These are phyloP conservation scores for Hypomontagnella monticulosa DNA, from an alignment of 495 filamentous ascomycete species.

Conservation along the genomic window DNA sequence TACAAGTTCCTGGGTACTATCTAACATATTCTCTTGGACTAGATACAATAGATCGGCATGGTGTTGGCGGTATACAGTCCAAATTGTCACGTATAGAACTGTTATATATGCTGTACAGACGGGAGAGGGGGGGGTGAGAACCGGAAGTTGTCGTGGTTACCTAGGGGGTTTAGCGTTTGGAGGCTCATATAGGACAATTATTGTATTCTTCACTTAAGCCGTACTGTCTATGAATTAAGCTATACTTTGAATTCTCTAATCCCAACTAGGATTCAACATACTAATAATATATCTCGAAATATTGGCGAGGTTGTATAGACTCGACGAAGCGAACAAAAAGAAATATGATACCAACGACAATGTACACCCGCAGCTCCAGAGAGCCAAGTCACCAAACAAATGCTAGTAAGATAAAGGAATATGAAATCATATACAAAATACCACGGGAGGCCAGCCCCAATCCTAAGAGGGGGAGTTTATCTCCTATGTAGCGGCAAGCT, in stretches of 20 bases:
- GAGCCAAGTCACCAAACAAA: too few relatives aligned
- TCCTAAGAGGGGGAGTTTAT: background rate
- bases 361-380: background rate
- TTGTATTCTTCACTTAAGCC: too few relatives aligned
- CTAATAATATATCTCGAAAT: background rate
- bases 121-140: too few relatives aligned
- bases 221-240: background rate
- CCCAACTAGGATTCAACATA: background rate
- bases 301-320: background rate
- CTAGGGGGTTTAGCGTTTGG: background rate
- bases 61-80: too few relatives aligned
- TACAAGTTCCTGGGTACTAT: background rate
- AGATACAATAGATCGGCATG: too few relatives aligned
- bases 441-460: background rate
- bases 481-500: too few relatives aligned
- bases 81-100: too few relatives aligned
- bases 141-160: too few relatives aligned
- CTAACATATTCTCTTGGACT: too few relatives aligned
- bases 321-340: background rate
- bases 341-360: conserved; percentile 6
- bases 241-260: background rate
- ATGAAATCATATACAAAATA: background rate
- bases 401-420: background rate
- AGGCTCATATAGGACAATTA: too few relatives aligned
- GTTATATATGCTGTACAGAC: too few relatives aligned